Conservation (phyloP, 768 basidiomycete species). For the Tremella yokohamensis region DNA sequence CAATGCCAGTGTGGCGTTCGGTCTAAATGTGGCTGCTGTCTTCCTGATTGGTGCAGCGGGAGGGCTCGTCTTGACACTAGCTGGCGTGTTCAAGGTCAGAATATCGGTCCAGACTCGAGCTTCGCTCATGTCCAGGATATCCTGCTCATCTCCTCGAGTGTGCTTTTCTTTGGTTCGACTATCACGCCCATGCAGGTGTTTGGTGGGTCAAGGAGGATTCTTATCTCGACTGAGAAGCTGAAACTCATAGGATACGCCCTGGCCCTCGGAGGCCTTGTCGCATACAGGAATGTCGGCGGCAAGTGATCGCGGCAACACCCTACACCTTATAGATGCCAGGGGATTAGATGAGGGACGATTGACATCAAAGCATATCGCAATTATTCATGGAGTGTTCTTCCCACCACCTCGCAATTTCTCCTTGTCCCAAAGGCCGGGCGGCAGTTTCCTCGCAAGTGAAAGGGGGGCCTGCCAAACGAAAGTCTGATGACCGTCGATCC, state of each 20-base stretch:
- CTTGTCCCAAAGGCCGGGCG: background rate
- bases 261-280: slow-evolving; percentile 75
- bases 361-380: too few species aligned
- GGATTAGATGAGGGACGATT: background rate
- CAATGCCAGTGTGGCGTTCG: slow-evolving; percentile 82
- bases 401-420: background rate
- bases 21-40: slow-evolving; percentile 87
- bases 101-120: background rate
- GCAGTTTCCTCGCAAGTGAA: too few species aligned
- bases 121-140: slow-evolving; percentile 64
- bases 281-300: slow-evolving; percentile 64
- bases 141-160: slow-evolving; percentile 82
- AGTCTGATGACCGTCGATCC: too few species aligned
- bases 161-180: slow-evolving; percentile 69
- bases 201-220: slow-evolving; percentile 54
- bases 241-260: slow-evolving; percentile 67
- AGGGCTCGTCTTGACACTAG: slow-evolving; percentile 83
- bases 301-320: too few species aligned
- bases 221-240: background rate
- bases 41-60: slow-evolving; percentile 65
- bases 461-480: too few species aligned
- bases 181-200: slow-evolving; percentile 80
- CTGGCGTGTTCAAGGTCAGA: slow-evolving; percentile 81
- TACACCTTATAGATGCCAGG: background rate
- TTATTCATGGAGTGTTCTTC: background rate